Evolutionary conservation across 2,329 filamentous ascomycete species (phyloP), one percentile per base, ranked within the genome.

Genomic region (Colletotrichum trifolii): DNA sequence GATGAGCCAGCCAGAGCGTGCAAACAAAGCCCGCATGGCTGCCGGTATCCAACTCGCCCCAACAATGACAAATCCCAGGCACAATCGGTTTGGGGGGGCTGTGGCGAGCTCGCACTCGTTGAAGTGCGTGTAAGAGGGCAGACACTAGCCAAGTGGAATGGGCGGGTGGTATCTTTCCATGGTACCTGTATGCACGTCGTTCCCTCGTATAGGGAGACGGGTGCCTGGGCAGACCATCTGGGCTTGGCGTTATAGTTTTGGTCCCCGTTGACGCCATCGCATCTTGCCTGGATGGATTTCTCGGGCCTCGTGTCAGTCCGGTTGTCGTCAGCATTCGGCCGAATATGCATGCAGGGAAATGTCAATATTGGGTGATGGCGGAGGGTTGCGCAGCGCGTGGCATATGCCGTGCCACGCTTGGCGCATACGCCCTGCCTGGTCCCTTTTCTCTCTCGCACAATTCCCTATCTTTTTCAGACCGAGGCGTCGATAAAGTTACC

Each of bases 381-480:
- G 50, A 46, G 57, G 62, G 42, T 61, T 61, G 62, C 61, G 57
- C 62, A 60, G 49, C 62, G 50, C 62, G 36, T 64, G 62, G 42
- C 57, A 64, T 52, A 64, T 64, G 57, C 50, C 42, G 62, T 64
- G 42, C 57, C 25, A 55, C 62, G n/a, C 17, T 43, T 12, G 43
- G 17, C 49, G 57, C 50, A 17, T 48, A 42, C 45, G 36, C 39
- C 57, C 56, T 50, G 56, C 45, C 15, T 48, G 35, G 11, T 25
- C 43, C 13, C 10, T 15, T 10, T 15, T 46, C 33, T 15, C 53
- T 46, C 34, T 10, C 53, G 1, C 25, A 25, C 25, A 25, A 17
- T 38, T 40, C 55, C 34, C 25, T 36, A 11, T 50, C 15, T 53
- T 40, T 45, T 34, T 35, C 7, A 11, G 2, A 8, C 39, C n/a